Evolutionary conservation across 495 filamentous ascomycete species (phyloP).

Genomic region (Neurospora sp.): DNA sequence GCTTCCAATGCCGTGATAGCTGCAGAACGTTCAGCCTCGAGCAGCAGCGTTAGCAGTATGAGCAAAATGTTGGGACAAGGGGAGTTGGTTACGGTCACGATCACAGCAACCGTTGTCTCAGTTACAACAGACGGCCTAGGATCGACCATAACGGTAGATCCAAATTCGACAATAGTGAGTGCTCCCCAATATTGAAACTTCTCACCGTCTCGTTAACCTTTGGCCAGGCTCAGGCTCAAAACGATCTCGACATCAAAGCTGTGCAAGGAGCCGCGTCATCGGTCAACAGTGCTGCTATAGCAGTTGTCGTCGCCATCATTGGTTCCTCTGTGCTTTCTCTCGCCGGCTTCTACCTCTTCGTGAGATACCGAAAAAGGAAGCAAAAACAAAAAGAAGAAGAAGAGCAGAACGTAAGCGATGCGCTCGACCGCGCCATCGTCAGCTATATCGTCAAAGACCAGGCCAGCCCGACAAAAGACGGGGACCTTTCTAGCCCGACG

Average conservation of each 20-base stretch:
- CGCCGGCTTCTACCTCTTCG: slow-evolving; percentile 12
- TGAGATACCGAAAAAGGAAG: slow-evolving; percentile 8
- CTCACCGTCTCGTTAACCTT: neutral
- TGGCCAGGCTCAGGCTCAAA: neutral
- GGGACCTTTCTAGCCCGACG: neutral
- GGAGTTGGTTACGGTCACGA: neutral
- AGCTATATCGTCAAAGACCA: slow-evolving; percentile 21
- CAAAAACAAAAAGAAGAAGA: slow-evolving; percentile 9
- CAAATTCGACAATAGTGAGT: slow-evolving; percentile 5
- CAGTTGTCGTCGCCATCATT: slow-evolving; percentile 11
- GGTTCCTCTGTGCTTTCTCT: slow-evolving; percentile 15
- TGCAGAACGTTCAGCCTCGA: slow-evolving; percentile 7
- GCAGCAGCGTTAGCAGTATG: slow-evolving; percentile 7
- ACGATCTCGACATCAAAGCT: neutral
- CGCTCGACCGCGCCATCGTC: slow-evolving; percentile 19
- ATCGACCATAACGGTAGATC: neutral
- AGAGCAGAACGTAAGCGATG: slow-evolving; percentile 14
- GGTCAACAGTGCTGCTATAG: slow-evolving; percentile 4
- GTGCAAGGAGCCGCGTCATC: neutral
- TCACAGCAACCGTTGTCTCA: neutral
- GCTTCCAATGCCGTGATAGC: slow-evolving; percentile 5
- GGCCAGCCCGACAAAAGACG: slow-evolving; percentile 1
- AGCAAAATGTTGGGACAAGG: neutral
- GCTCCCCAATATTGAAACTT: neutral
- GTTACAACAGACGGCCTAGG: neutral